Conservation (phyloP, 2,329 filamentous ascomycete species). For the Zalaria obscura region DNA sequence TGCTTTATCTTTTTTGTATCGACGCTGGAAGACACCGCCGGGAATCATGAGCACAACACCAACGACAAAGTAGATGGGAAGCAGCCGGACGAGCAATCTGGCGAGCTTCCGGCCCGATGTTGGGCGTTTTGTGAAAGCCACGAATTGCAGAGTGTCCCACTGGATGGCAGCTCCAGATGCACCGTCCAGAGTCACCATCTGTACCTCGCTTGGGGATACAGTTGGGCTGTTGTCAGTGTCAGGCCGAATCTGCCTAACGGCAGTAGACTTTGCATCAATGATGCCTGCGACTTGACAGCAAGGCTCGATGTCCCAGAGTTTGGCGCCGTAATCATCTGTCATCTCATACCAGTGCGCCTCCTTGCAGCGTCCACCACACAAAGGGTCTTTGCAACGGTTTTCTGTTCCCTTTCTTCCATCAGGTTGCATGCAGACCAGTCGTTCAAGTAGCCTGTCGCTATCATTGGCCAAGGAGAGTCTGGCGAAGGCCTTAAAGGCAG, state of each 20-base stretch:
- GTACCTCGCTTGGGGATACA: slow-evolving; percentile 8
- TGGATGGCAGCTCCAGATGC: slow-evolving; percentile 26
- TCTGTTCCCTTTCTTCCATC: slow-evolving; percentile 1
- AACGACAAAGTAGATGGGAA: too few relatives aligned
- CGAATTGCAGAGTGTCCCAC: slow-evolving; percentile 27
- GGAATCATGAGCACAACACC: too few relatives aligned
- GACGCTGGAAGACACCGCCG: background rate
- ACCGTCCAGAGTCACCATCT: slow-evolving; percentile 31
- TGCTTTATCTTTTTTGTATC: too few relatives aligned
- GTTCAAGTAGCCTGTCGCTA: slow-evolving; percentile 29
- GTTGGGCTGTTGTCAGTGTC: too few relatives aligned
- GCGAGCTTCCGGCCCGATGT: slow-evolving; percentile 1
- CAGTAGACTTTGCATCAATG: slow-evolving; percentile 11
- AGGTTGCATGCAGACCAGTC: slow-evolving; percentile 30
- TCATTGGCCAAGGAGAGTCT: slow-evolving; percentile 32
- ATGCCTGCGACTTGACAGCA: slow-evolving; percentile 26
- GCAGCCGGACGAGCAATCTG: too few relatives aligned
- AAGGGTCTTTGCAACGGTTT: too few relatives aligned
- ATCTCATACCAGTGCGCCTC: slow-evolving; percentile 26
- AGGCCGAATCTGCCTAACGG: too few relatives aligned
- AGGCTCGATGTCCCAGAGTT: slow-evolving; percentile 33
- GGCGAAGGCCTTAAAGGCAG: slow-evolving; percentile 33
- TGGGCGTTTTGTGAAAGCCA: slow-evolving; percentile 9
- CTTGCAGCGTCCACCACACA: background rate
- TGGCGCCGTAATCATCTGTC: slow-evolving; percentile 25